Evolutionary conservation across 495 filamentous ascomycete species (phyloP), one percentile per base, ranked within the genome.

Genomic region (Penicillium canescens): DNA sequence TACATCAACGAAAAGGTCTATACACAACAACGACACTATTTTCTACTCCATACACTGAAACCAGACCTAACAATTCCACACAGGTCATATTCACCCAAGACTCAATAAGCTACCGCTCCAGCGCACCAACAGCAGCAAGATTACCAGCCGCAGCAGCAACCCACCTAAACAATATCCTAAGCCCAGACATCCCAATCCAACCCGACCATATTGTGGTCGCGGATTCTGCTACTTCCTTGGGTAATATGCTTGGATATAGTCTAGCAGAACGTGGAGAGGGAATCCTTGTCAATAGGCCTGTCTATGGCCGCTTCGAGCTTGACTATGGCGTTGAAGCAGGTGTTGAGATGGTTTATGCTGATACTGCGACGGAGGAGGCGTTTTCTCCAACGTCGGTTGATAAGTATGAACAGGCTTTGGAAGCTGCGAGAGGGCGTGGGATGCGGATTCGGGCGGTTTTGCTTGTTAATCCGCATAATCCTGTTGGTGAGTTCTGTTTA

Each of bases 241-340:
- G 60, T 18, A 75, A 39, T 58, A 77, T 67, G 63, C 71, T 62
- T 24, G 75, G 59, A 16, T 75, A 66, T 55, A 71, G 66, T 36
- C 62, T 80, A 6, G 76, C 74, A 13, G 71, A 78, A 36, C 61
- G 66, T 1, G 73, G 72, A 0, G 78, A 81, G 37, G 73, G 68
- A 0, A 68, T 80, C 6, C 57, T 81, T 0, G 68, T 78, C 28
- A 70, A 60, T 21, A 64, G 69, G 18, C 78, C 78, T 11, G 56
- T 71, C 1, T 74, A 74, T 33, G 71, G 71, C 9, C 65, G 73
- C 8, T 74, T 76, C 31, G 71, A 74, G 38, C 63, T 74, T 5
- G 67, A 71, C 46, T 69, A 76, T 36, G 68, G 70, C 0, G 63
- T 75, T 10, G 64, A 69, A 35, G 61, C 70, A 0, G 63, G 62